Conservation (phyloP, 1,284 basidiomycete genomes). For the Grifola frondosa region DNA sequence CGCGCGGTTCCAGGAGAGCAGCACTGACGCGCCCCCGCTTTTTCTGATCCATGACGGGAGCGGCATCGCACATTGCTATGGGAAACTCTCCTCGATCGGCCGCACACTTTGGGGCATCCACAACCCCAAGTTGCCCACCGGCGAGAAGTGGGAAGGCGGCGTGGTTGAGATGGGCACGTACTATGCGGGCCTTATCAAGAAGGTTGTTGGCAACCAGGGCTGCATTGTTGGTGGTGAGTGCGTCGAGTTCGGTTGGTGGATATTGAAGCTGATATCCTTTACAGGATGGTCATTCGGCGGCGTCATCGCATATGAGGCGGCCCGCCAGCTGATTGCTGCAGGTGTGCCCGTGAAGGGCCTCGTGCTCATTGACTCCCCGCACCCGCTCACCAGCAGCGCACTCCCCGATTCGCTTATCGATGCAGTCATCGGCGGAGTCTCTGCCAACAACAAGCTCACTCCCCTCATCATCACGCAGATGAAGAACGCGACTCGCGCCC, state of each 20-base stretch:
- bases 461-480: conserved; percentile 22
- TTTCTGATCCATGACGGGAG: conserved; percentile 74
- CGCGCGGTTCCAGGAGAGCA: conserved; percentile 39
- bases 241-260: background rate
- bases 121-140: conserved; percentile 51
- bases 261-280: conserved; percentile 1
- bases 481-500: conserved; percentile 19
- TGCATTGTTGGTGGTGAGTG: conserved; percentile 58
- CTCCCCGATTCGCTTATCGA: conserved; percentile 53
- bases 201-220: conserved; percentile 33
- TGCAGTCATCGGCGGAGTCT: conserved; percentile 9
- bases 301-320: conserved; percentile 63
- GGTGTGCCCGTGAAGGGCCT: conserved; percentile 53
- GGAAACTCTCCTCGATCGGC: conserved; percentile 44
- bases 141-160: conserved; percentile 46
- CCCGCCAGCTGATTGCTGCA: conserved; percentile 45
- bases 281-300: conserved; percentile 79
- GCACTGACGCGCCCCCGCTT: conserved; percentile 38
- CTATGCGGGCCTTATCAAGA: conserved; percentile 45
- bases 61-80: conserved; percentile 55
- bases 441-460: background rate
- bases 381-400: conserved; percentile 47
- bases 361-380: conserved; percentile 65
- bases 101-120: conserved; percentile 59
- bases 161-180: conserved; percentile 49